These are phyloP conservation scores for Aaosphaeria pasadenensis DNA, from an alignment of 2,329 filamentous ascomycete genomes.

Conservation along the genomic window DNA sequence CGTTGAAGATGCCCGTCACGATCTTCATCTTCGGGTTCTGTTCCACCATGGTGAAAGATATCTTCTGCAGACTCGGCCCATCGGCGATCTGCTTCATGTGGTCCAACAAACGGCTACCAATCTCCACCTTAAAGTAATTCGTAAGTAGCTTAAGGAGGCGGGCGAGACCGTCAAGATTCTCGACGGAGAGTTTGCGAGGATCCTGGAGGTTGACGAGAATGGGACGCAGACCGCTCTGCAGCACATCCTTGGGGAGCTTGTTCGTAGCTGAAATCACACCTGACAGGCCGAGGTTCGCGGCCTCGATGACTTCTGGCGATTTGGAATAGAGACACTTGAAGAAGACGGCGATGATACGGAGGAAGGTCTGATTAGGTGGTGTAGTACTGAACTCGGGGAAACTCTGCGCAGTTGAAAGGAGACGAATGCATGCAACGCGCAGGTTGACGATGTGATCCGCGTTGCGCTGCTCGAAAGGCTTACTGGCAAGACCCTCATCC, in stretches of 20 bases:
- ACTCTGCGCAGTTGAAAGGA: conserved; percentile 88
- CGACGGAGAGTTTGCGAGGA: conserved; percentile 81
- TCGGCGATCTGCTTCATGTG: conserved; percentile 92
- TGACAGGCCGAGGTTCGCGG: conserved; percentile 86
- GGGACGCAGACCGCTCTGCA: conserved; percentile 89
- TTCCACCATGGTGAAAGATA: conserved; percentile 92
- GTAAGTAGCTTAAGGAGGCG: conserved; percentile 86
- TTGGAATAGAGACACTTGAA: conserved; percentile 97
- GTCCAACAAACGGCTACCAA: conserved; percentile 86
- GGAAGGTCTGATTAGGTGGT: conserved; percentile 61
- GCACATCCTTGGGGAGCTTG: conserved; percentile 89
- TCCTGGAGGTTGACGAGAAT: conserved; percentile 97
- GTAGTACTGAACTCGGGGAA: conserved; percentile 87
- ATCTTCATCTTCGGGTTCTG: conserved; percentile 92
- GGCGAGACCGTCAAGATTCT: conserved; percentile 86
- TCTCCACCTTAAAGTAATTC: conserved; percentile 99
- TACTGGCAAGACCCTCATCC: conserved; percentile 80
- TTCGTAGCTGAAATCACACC: conserved; percentile 84
- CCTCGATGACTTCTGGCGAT: conserved; percentile 86
- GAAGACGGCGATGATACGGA: conserved; percentile 82
- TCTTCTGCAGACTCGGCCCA: conserved; percentile 73
- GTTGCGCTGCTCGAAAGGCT: conserved; percentile 91
- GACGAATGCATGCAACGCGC: conserved; percentile 86
- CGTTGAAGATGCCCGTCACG: conserved; percentile 89
- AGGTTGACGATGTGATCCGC: conserved; percentile 90